Conservation (phyloP, 2,329 filamentous ascomycete genomes). For the Hymenoscyphus linearis region DNA sequence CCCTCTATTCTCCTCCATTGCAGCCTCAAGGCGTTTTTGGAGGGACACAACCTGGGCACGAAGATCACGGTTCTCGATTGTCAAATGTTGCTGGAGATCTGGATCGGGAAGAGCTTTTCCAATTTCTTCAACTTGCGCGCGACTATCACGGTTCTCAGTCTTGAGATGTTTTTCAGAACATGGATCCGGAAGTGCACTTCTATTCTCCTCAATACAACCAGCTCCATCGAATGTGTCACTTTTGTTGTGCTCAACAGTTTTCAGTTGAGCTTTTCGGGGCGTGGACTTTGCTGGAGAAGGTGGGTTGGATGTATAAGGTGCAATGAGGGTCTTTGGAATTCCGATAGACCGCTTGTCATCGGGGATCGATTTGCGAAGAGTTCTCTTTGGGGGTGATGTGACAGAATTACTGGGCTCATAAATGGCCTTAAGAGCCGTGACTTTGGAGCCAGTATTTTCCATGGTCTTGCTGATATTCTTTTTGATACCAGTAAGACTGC, state of each 20-base stretch:
- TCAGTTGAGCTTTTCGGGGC: conserved; percentile 21
- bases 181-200: background rate
- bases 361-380: conserved; percentile 9
- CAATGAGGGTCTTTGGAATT: conserved; percentile 18
- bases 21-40: background rate
- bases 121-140: too few relatives aligned
- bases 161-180: background rate
- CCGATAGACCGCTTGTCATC: conserved; percentile 1
- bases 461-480: background rate
- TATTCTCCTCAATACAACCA: too few relatives aligned
- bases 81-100: too few relatives aligned
- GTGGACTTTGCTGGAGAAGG: conserved; percentile 15
- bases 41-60: background rate
- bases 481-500: background rate
- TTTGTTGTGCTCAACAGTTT: background rate
- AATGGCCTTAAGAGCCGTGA: conserved; percentile 26
- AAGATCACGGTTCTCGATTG: background rate
- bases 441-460: conserved; percentile 18
- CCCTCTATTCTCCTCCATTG: background rate
- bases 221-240: too few relatives aligned
- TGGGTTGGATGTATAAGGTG: conserved; percentile 27
- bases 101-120: too few relatives aligned
- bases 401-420: conserved; percentile 23
- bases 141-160: background rate
- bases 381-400: conserved; percentile 11